Base-by-base conservation (phyloP, 371 early-diverging fungal genomes). In the Mortierella sp. region DNA sequence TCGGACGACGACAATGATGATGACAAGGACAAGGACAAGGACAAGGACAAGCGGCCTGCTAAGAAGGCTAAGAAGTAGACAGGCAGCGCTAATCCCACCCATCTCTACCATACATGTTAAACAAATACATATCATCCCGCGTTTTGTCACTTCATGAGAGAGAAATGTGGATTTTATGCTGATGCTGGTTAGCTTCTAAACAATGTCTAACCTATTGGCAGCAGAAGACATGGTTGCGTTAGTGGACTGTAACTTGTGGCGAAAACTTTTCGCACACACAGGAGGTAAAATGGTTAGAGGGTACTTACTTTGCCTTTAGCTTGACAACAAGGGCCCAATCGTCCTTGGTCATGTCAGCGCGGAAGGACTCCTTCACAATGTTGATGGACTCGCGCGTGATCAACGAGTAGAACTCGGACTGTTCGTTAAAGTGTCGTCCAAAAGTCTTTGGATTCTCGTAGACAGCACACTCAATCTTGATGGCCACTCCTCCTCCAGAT, bases 371-470 rank as follows among this genome's bases (percentile, higher is more conserved):
- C 85, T 99, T 99, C 73, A 99, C 86, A 43, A 99, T 87, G 81
- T 99, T 97, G 79, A 99, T 99, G 34, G 97, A 97, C 52, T 83
- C 83, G 46, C 99, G 94, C 17, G 96, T 91, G 70, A 99, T 91
- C 80, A 88, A 65, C 31, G 88, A 72, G 78, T 91, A 92, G 48
- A 96, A 76, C 48, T 91, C 89, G 67, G 97, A 96, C 39, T 82
- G 82, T 57, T 97, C 95, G 58, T 90, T 90, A 82, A 99, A 98
- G 83, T 99, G 99, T 57, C 99, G 89, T 54, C 99, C 99, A 73
- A 89, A 92, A 34, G 95, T 91, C 84, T 95, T 96, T 34, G 98
- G 92, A 16, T 89, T 90, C 57, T 96, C 96, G 63, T 94, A 93
- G 9, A 81, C 81, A 3, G 95, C 85, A 52, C 91, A 88, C 76